Conservation (phyloP, 2,329 filamentous ascomycete species). For the Diplodia sapinea region DNA sequence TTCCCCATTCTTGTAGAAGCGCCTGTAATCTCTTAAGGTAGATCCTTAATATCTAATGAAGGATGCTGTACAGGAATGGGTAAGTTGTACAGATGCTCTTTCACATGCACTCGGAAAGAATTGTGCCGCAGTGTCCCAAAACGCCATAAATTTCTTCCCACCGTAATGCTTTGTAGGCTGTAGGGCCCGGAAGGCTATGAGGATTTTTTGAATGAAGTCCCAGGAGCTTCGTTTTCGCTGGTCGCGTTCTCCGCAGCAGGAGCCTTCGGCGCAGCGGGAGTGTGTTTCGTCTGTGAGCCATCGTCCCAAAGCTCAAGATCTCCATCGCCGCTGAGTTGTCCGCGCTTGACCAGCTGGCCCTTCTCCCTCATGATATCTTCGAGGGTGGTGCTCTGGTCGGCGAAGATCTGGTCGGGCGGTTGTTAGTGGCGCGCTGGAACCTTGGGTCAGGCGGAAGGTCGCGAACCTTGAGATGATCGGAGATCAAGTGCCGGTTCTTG, state of each 20-base stretch:
- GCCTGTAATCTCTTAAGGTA: slow-evolving; percentile 27
- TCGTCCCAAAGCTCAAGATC: slow-evolving; percentile 94
- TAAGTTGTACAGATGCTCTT: neutral
- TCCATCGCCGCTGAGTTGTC: slow-evolving; percentile 75
- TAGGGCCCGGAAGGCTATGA: neutral
- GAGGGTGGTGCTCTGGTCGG: slow-evolving; percentile 70
- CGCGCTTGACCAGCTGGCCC: slow-evolving; percentile 74
- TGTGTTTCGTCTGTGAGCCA: slow-evolving; percentile 50
- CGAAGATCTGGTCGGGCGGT: slow-evolving; percentile 66
- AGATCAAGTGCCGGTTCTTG: slow-evolving; percentile 87
- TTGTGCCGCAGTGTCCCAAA: neutral
- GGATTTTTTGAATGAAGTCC: neutral
- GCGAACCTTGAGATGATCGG: slow-evolving; percentile 76
- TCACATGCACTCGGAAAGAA: slow-evolving; percentile 1
- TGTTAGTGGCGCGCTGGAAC: neutral
- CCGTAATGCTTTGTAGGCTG: neutral
- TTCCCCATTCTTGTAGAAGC: slow-evolving; percentile 8
- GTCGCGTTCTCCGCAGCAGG: neutral
- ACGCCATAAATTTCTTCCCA: neutral
- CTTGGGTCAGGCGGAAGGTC: too few relatives aligned
- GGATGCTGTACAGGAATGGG: slow-evolving; percentile 6
- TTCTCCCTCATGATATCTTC: slow-evolving; percentile 79
- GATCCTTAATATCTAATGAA: slow-evolving; percentile 30
- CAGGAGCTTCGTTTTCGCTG: neutral
- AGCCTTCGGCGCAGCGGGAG: neutral